phyloP scores from a whole-genome alignment of 306 rosid genomes.

The Canavalia ensiformis region DNA sequence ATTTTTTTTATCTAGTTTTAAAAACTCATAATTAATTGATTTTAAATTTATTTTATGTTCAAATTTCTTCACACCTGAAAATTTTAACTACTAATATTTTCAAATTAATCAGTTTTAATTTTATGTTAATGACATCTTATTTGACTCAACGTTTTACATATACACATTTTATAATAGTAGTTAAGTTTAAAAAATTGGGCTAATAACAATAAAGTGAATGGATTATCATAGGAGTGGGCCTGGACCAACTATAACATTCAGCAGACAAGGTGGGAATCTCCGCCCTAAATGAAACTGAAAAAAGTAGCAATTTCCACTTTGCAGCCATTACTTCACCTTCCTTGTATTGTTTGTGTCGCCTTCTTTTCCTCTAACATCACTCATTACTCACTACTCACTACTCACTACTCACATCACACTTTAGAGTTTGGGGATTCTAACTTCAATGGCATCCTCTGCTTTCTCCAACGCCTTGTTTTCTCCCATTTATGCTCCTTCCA shows the following conservation, averaged over 20 bases:
- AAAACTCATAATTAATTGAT: too few relatives aligned
- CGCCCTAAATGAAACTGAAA: slow-evolving; percentile 27
- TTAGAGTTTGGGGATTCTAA: neutral
- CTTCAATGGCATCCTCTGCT: slow-evolving; percentile 62
- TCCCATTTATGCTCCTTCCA: slow-evolving; percentile 40
- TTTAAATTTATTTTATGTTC: too few relatives aligned
- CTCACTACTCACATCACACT: neutral
- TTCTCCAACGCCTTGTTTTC: slow-evolving; percentile 55
- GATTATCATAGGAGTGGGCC: neutral
- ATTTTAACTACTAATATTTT: too few relatives aligned
- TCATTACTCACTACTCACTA: neutral
- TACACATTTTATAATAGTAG: too few relatives aligned
- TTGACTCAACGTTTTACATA: too few relatives aligned
- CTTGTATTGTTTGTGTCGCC: slow-evolving; percentile 22
- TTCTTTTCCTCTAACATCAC: neutral
- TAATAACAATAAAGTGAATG: too few relatives aligned
- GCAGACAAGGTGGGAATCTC: slow-evolving; percentile 22
- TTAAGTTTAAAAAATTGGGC: too few relatives aligned
- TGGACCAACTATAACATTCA: neutral
- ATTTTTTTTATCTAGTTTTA: too few relatives aligned
- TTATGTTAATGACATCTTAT: too few relatives aligned
- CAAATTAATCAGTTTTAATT: too few relatives aligned
- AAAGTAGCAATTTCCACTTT: neutral
- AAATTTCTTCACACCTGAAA: too few relatives aligned
- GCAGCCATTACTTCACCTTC: neutral